Conservation (phyloP, 352 stramenopile species). For the Pythium sukuiense region DNA sequence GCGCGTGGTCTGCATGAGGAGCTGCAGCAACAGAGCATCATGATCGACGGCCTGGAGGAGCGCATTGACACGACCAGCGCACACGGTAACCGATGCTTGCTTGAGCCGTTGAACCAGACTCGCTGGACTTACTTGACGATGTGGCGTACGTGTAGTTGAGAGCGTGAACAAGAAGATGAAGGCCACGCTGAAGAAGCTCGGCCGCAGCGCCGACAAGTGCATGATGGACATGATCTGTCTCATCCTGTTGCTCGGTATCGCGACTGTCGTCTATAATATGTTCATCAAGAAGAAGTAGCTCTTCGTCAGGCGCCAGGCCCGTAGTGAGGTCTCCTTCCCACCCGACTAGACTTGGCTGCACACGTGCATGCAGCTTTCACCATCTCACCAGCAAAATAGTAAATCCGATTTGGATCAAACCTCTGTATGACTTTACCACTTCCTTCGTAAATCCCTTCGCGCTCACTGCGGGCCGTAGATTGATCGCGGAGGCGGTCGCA, state of each 20-base stretch:
- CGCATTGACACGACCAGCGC: slow-evolving; percentile 78
- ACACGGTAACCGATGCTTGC: slow-evolving; percentile 42
- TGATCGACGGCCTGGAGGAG: slow-evolving; percentile 82
- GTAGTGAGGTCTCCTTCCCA: background rate
- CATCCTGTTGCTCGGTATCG: slow-evolving; percentile 80
- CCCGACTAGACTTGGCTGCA: background rate
- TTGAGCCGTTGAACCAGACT: background rate
- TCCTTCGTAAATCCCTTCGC: background rate
- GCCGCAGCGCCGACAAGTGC: slow-evolving; percentile 78
- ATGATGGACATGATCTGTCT: slow-evolving; percentile 92
- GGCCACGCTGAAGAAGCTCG: slow-evolving; percentile 70
- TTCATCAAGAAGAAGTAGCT: slow-evolving; percentile 73
- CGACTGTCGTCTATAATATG: slow-evolving; percentile 88
- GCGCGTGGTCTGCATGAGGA: slow-evolving; percentile 81
- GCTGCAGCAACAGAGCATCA: slow-evolving; percentile 84
- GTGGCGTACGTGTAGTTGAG: slow-evolving; percentile 46
- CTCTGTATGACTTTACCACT: slow-evolving; percentile 4
- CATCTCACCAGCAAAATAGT: slow-evolving; percentile 6
- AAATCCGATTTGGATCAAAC: slow-evolving; percentile 4
- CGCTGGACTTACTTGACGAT: background rate
- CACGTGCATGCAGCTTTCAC: slow-evolving; percentile 9
- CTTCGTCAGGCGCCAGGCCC: slow-evolving; percentile 1
- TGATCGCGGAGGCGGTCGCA: slow-evolving; percentile 51
- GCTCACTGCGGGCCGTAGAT: slow-evolving; percentile 72
- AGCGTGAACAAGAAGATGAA: slow-evolving; percentile 88